Conservation (phyloP, 2,329 filamentous ascomycete genomes). For the Colletotrichum sp. region DNA sequence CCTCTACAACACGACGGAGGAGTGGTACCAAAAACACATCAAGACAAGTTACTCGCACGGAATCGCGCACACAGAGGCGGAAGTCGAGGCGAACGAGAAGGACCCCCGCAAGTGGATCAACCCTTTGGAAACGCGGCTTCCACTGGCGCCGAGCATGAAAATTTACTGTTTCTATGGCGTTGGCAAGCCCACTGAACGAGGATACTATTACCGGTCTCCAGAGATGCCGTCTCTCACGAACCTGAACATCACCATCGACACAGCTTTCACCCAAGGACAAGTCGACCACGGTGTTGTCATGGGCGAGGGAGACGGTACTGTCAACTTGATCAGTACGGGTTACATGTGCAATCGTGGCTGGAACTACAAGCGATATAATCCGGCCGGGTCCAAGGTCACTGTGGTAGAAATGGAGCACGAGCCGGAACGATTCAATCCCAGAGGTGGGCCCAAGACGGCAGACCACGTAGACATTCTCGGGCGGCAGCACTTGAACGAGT, state of each 20-base stretch:
- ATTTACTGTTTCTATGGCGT: conserved; percentile 98
- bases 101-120: conserved; percentile 90
- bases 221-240: conserved; percentile 70
- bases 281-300: conserved; percentile 91
- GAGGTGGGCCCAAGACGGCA: conserved; percentile 73
- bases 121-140: conserved; percentile 86
- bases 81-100: conserved; percentile 84
- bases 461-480: conserved; percentile 98
- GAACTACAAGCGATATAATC: conserved; percentile 93
- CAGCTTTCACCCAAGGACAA: conserved; percentile 60
- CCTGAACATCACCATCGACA: conserved; percentile 78
- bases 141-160: conserved; percentile 86
- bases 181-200: conserved; percentile 90
- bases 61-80: conserved; percentile 76
- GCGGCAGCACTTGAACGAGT: conserved; percentile 85
- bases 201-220: conserved; percentile 83
- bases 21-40: conserved; percentile 83
- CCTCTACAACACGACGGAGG: conserved; percentile 77
- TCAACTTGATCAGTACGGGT: conserved; percentile 87
- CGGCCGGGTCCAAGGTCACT: conserved; percentile 78
- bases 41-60: conserved; percentile 83
- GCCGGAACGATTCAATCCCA: conserved; percentile 87
- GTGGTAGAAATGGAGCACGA: conserved; percentile 97
- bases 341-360: conserved; percentile 98
- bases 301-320: conserved; percentile 95